phyloP scores from a whole-genome alignment of 2,329 filamentous ascomycete species.

The Aspergillus spinulosporus region DNA sequence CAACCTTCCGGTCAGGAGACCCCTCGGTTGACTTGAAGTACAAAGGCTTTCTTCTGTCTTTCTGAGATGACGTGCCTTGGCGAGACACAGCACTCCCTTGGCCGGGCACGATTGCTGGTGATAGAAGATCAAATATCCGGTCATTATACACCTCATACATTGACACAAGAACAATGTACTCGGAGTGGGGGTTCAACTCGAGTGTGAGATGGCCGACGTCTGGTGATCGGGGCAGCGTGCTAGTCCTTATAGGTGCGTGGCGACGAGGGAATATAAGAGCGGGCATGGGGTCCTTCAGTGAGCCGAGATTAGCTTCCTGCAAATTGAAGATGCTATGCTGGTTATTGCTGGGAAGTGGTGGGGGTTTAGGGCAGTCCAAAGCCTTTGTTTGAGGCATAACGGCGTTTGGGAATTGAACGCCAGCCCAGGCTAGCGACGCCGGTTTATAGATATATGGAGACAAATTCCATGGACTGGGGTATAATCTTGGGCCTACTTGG shows the following conservation, averaged over 20 bases:
- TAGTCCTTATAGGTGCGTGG: slow-evolving; percentile 66
- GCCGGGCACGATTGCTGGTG: slow-evolving; percentile 50
- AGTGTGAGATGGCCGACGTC: slow-evolving; percentile 71
- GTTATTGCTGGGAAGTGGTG: slow-evolving; percentile 28
- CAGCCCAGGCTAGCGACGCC: slow-evolving; percentile 1
- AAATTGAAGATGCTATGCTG: slow-evolving; percentile 23
- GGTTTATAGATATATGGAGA: slow-evolving; percentile 6
- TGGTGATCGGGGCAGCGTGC: slow-evolving; percentile 70
- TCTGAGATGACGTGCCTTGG: slow-evolving; percentile 53
- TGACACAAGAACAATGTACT: slow-evolving; percentile 86
- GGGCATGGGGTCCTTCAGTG: slow-evolving; percentile 57
- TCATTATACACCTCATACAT: slow-evolving; percentile 99
- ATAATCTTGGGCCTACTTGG: slow-evolving; percentile 23
- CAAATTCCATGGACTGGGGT: slow-evolving; percentile 11
- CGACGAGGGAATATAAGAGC: slow-evolving; percentile 58
- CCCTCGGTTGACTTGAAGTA: slow-evolving; percentile 90
- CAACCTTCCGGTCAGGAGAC: slow-evolving; percentile 86
- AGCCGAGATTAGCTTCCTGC: slow-evolving; percentile 41
- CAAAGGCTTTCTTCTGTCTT: slow-evolving; percentile 75
- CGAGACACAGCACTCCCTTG: slow-evolving; percentile 41
- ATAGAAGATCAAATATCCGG: slow-evolving; percentile 90
- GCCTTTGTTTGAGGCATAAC: slow-evolving; percentile 16
- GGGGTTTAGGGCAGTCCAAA: slow-evolving; percentile 16
- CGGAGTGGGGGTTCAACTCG: slow-evolving; percentile 65
- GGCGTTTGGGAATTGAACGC: slow-evolving; percentile 1